Evolutionary conservation across 1,139 yeast genomes (phyloP).

Genomic region (Saccharomyces pastorianus): DNA sequence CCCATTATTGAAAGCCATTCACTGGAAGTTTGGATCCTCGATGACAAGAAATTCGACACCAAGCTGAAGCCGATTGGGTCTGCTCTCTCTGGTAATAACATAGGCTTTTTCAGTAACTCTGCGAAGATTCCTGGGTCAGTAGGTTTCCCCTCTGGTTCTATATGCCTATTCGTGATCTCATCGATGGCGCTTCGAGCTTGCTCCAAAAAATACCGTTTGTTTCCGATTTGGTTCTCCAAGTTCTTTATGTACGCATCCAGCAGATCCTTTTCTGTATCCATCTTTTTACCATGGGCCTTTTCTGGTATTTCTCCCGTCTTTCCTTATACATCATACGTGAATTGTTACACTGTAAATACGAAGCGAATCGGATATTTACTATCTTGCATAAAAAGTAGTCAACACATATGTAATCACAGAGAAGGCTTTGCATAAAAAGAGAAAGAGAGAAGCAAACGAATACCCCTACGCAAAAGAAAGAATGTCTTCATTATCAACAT

Average conservation of each 20-base stretch:
- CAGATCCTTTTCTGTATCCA: not conserved
- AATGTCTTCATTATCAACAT: not conserved
- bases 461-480: not conserved
- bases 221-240: constrained; percentile 23
- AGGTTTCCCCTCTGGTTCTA: not conserved
- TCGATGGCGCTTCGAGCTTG: constrained; percentile 20
- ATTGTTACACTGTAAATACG: not conserved
- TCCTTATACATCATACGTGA: not conserved
- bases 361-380: not conserved
- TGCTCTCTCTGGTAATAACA: constrained; percentile 26
- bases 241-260: constrained; percentile 16
- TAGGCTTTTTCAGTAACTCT: constrained; percentile 20
- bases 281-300: not conserved
- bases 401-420: not conserved
- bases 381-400: not conserved
- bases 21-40: constrained; percentile 13
- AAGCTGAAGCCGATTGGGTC: constrained; percentile 29
- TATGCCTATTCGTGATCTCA: constrained; percentile 3
- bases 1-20: constrained; percentile 10
- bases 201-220: constrained; percentile 21
- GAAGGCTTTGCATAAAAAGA: not conserved
- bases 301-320: not conserved
- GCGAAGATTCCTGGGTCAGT: not conserved
- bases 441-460: not conserved
- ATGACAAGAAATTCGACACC: constrained; percentile 12